Percentiles rank a stretch among this genome's conserved stretches.
These are phyloP conservation scores for Astrephomene gubernaculifera DNA, from an alignment of 139 green algal genomes.

Conservation along the genomic window DNA sequence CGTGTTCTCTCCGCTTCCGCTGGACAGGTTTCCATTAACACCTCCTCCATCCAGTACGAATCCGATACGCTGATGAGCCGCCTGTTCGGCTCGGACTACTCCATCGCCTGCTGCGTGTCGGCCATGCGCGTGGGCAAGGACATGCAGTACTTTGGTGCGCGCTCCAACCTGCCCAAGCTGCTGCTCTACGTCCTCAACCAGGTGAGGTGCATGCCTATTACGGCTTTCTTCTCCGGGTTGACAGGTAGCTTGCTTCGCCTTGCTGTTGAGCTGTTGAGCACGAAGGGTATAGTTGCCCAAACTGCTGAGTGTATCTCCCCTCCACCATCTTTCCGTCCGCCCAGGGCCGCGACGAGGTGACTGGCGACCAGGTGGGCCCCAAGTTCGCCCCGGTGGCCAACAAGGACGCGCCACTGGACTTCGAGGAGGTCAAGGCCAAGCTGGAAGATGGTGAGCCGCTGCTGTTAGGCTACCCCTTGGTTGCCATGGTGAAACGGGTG, in stretches of 20 bases:
- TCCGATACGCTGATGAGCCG: slow-evolving; percentile 74
- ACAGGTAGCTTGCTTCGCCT: neutral
- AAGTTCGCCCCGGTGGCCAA: slow-evolving; percentile 61
- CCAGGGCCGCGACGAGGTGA: slow-evolving; percentile 77
- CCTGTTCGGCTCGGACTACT: slow-evolving; percentile 77
- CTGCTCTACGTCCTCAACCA: slow-evolving; percentile 79
- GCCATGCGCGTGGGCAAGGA: slow-evolving; percentile 82
- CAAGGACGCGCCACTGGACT: slow-evolving; percentile 66
- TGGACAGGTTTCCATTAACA: slow-evolving; percentile 66
- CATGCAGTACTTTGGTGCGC: slow-evolving; percentile 84
- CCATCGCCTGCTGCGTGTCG: slow-evolving; percentile 83
- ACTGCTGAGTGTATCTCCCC: neutral
- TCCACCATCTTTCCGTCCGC: neutral
- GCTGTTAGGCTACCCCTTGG: neutral
- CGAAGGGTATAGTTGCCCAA: neutral
- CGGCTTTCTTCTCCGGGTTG: neutral
- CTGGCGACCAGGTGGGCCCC: slow-evolving; percentile 70
- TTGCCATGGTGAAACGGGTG: neutral
- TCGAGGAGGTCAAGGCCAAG: slow-evolving; percentile 66
- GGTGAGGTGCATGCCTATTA: neutral
- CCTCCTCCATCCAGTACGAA: slow-evolving; percentile 79
- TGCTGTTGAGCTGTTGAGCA: neutral
- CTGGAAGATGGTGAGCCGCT: slow-evolving; percentile 59
- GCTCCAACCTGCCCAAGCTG: slow-evolving; percentile 83
- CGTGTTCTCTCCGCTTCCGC: no score